These are phyloP conservation scores for Litsea cubeba DNA, from an alignment of 164 flowering plant species.

Conservation along the genomic window DNA sequence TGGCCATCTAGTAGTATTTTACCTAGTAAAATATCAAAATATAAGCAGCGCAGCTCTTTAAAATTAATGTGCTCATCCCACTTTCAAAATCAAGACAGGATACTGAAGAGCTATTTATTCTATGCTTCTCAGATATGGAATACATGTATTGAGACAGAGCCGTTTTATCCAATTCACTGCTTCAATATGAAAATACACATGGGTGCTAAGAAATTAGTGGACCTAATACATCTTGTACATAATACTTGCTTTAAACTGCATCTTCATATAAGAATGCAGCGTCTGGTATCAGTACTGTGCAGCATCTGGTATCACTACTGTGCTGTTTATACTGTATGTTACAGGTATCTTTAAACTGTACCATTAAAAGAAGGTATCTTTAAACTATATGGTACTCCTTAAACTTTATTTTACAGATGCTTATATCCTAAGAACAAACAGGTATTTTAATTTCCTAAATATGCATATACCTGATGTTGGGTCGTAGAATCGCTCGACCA, in stretches of 20 bases:
- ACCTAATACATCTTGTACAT: not conserved
- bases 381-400: not conserved
- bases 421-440: not conserved
- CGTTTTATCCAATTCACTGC: not conserved
- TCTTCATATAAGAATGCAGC: not conserved
- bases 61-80: not conserved
- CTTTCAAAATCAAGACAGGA: not conserved
- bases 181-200: not conserved
- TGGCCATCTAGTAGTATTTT: constrained; percentile 62
- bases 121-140: not conserved
- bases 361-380: not conserved
- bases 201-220: not conserved
- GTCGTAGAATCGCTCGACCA: constrained; percentile 67
- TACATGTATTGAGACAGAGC: not conserved
- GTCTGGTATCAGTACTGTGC: not conserved
- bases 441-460: too few relatives aligned
- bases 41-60: not conserved
- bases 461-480: constrained; percentile 57
- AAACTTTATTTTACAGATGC: not conserved
- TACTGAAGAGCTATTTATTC: not conserved
- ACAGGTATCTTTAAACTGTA: not conserved
- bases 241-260: not conserved
- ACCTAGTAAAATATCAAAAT: constrained; percentile 27
- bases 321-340: not conserved
- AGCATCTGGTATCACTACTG: not conserved